These are phyloP conservation scores for Rhynchospora pubera DNA, from an alignment of 176 grass and related monocot species.

Conservation along the genomic window DNA sequence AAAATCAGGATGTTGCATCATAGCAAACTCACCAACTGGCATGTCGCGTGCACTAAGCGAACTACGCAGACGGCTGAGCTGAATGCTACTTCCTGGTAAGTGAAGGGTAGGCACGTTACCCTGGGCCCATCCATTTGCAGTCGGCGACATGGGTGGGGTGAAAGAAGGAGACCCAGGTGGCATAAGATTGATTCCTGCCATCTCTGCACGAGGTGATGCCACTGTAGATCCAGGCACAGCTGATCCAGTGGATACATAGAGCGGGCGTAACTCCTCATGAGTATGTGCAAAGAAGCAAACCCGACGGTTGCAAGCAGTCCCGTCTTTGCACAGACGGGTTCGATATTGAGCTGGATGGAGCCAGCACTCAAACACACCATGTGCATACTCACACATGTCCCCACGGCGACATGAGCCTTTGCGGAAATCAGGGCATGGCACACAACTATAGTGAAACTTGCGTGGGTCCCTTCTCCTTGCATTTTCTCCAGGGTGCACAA, in stretches of 20 bases:
- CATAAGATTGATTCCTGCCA: constrained; percentile 51
- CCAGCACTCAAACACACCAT: constrained; percentile 95
- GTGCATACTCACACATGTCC: constrained; percentile 77
- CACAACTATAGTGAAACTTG: constrained; percentile 71
- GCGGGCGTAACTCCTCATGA: constrained; percentile 62
- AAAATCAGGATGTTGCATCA: constrained; percentile 26
- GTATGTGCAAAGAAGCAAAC: constrained; percentile 90
- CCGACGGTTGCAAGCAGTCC: constrained; percentile 51
- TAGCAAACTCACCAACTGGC: constrained; percentile 49
- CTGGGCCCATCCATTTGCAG: not conserved
- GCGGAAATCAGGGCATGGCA: constrained; percentile 83
- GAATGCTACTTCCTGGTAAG: constrained; percentile 36
- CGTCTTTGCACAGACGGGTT: constrained; percentile 82
- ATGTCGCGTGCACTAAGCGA: constrained; percentile 82
- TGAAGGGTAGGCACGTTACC: not conserved
- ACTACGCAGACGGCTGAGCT: constrained; percentile 69
- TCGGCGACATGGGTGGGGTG: constrained; percentile 32
- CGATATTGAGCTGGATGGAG: constrained; percentile 87
- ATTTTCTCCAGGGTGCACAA: constrained; percentile 81
- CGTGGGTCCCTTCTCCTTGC: constrained; percentile 70
- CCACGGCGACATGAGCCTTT: constrained; percentile 52
- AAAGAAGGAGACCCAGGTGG: constrained; percentile 48
- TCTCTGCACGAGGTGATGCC: constrained; percentile 37
- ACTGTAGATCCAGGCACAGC: constrained; percentile 49
- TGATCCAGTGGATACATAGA: constrained; percentile 45